Base-by-base conservation (phyloP, 2,329 filamentous ascomycete genomes). In the Fusarium lyarnte region DNA sequence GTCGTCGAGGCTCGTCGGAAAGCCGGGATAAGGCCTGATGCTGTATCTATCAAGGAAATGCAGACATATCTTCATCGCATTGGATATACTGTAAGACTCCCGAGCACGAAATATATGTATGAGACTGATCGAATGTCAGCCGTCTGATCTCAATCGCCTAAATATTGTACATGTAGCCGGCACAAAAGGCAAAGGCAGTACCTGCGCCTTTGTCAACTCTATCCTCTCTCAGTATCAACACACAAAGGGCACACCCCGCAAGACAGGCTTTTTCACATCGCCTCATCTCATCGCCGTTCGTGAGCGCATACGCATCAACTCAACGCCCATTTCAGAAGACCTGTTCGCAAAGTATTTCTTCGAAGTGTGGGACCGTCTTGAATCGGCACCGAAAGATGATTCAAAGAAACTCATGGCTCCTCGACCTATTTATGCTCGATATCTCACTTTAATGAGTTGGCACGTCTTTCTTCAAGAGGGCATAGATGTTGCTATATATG, bases 1-100 rank as follows among this genome's bases (percentile, higher is more conserved):
- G 88, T 94, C 57, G 88, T 98, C 23, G 91, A 97, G 79, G 90
- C 92, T 55, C 91, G 96, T 57, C 88, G 90, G 60, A 93, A 93
- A 79, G 92, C 92, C 23, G 93, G 94, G 25, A 85, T 90, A 70
- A 88, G 87, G 33, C 90, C 93, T 77, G 93, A 96, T 81, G 86
- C 89, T 66, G 85, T 86, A 62, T 85, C 93, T 13, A 90, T 96
- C 52, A 88, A 89, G 6, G 93, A 97, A 81, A 97, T 97, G 90
- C 87, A 90, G 73, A 88, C 90, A 67, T 97, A 94, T 87, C 89
- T 94, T 78, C 84, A 86, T 62, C 92, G 91, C 72, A 90, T 96
- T 77, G 94, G 94, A 73, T 95, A 97, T 81, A 85, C 92, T 82
- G 84, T 86, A 76, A 68, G 79, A 63, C 27, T n/a, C 23, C 17